phyloP scores from a whole-genome alignment of 2,329 filamentous ascomycete species.

The Tricladium varicosporioides region DNA sequence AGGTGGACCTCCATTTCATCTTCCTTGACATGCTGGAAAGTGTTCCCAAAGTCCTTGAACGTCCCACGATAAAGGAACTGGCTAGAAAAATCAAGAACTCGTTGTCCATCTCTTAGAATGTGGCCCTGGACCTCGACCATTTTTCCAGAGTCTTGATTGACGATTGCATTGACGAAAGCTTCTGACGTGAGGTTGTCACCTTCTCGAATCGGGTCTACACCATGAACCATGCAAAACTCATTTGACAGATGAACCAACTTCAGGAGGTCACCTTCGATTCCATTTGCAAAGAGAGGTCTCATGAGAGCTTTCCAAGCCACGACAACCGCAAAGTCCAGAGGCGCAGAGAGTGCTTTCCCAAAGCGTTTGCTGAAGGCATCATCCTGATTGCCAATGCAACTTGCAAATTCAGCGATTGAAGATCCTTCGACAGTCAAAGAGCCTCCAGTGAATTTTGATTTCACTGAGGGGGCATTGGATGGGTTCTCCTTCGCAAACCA shows the following conservation, averaged over 20 bases:
- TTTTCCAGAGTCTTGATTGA: conserved; percentile 96
- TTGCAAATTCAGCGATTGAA: neutral
- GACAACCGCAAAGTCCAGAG: conserved; percentile 96
- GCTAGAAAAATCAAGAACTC: conserved; percentile 95
- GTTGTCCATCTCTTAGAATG: conserved; percentile 73
- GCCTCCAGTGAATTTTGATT: neutral
- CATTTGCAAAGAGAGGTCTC: conserved; percentile 93
- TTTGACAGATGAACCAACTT: conserved; percentile 95
- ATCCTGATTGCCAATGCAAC: conserved; percentile 91
- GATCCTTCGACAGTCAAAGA: neutral
- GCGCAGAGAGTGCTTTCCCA: conserved; percentile 86
- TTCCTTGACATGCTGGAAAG: conserved; percentile 91
- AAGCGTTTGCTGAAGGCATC: conserved; percentile 93
- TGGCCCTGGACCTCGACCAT: conserved; percentile 99
- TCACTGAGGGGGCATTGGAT: conserved; percentile 42
- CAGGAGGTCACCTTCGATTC: conserved; percentile 88
- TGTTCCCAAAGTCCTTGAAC: conserved; percentile 91
- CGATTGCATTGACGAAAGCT: conserved; percentile 89
- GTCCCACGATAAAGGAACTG: conserved; percentile 92
- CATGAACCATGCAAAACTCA: conserved; percentile 92
- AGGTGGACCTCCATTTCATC: conserved; percentile 50
- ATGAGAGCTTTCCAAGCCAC: conserved; percentile 97
- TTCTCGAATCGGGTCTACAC: conserved; percentile 86
- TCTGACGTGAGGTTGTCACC: conserved; percentile 87
- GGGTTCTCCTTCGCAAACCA: conserved; percentile 75